phyloP scores from a whole-genome alignment of 2,329 filamentous ascomycete genomes.

The Xylariaceae sp. region DNA sequence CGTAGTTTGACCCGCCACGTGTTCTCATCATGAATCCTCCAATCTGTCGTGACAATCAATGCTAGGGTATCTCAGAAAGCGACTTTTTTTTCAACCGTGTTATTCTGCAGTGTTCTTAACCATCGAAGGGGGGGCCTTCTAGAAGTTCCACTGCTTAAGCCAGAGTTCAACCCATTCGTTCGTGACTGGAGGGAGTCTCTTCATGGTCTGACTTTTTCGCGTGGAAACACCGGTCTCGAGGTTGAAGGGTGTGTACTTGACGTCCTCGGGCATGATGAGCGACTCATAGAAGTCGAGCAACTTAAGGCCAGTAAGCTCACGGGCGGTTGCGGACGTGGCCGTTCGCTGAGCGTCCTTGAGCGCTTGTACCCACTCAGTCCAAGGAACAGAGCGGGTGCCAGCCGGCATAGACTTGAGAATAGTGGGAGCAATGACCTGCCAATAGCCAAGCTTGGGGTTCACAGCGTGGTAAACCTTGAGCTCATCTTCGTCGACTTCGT shows the following conservation, averaged over 20 bases:
- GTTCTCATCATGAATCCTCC: too few relatives aligned
- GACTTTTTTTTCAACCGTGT: neutral
- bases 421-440: slow-evolving; percentile 18
- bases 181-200: slow-evolving; percentile 14
- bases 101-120: neutral
- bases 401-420: slow-evolving; percentile 16
- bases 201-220: slow-evolving; percentile 16
- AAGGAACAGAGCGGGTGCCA: slow-evolving; percentile 15
- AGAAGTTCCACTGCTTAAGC: slow-evolving; percentile 22
- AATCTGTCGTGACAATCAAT: neutral
- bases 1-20: too few relatives aligned
- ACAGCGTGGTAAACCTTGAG: slow-evolving; percentile 22
- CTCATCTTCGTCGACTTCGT: slow-evolving; percentile 16
- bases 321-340: slow-evolving; percentile 10
- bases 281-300: slow-evolving; percentile 22
- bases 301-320: slow-evolving; percentile 21
- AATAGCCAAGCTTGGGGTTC: slow-evolving; percentile 21
- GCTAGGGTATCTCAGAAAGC: neutral
- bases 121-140: neutral
- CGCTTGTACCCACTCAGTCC: slow-evolving; percentile 20
- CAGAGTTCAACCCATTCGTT: slow-evolving; percentile 20
- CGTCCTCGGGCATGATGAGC: slow-evolving; percentile 13
- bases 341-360: slow-evolving; percentile 14
- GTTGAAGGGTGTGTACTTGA: slow-evolving; percentile 19
- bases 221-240: slow-evolving; percentile 15